These are phyloP conservation scores for Eleusine indica DNA, from an alignment of 176 grass and related monocot genomes.

Conservation along the genomic window DNA sequence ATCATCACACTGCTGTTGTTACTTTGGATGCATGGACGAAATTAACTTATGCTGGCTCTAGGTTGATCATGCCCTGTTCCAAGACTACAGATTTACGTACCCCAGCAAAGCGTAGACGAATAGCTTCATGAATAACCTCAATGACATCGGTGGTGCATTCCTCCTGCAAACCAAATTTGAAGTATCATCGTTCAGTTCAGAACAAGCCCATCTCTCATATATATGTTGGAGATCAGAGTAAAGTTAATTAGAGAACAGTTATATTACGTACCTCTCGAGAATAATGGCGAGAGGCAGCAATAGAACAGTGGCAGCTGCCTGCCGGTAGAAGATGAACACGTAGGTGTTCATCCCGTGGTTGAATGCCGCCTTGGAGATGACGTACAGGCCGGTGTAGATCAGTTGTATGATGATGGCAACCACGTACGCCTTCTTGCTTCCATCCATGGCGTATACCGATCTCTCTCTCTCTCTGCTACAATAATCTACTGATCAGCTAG, in stretches of 20 bases:
- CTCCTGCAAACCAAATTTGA: constrained; percentile 40
- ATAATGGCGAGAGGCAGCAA: constrained; percentile 58
- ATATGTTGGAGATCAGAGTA: too few species aligned
- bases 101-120: constrained; percentile 73
- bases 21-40: too few species aligned
- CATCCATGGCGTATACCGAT: not conserved
- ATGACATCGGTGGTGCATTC: constrained; percentile 47
- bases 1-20: too few species aligned
- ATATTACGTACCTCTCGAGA: constrained; percentile 27
- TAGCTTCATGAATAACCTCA: constrained; percentile 58
- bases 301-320: constrained; percentile 55
- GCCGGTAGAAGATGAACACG: constrained; percentile 91
- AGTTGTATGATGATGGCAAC: constrained; percentile 67
- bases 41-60: too few species aligned
- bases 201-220: too few species aligned
- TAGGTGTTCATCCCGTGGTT: constrained; percentile 63
- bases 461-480: too few species aligned
- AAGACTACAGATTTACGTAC: constrained; percentile 21
- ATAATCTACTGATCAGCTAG: not conserved
- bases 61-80: too few species aligned
- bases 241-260: not conserved
- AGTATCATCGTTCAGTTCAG: too few species aligned
- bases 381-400: constrained; percentile 70
- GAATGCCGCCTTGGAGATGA: constrained; percentile 73
- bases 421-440: constrained; percentile 57